Conservation (phyloP, 768 basidiomycete genomes). For the Scleroderma citrinum region DNA sequence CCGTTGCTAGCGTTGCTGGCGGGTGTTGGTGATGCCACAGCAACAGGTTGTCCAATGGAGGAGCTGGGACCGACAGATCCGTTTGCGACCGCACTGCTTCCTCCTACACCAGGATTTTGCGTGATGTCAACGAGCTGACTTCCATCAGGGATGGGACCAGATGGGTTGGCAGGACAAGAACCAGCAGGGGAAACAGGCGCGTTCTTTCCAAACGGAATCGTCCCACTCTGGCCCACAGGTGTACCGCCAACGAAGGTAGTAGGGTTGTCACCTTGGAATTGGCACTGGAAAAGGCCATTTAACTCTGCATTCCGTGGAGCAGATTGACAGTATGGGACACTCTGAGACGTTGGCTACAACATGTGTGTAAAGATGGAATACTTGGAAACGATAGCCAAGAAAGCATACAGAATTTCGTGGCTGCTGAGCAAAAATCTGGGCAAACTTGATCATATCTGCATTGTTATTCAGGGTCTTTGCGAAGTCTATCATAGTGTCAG, state of each 20-base stretch:
- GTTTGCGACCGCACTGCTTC: neutral
- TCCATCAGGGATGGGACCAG: slow-evolving; percentile 46
- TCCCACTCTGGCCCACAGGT: slow-evolving; percentile 39
- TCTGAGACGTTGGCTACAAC: slow-evolving; percentile 35
- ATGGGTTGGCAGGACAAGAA: slow-evolving; percentile 44
- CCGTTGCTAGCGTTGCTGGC: neutral
- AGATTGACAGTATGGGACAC: slow-evolving; percentile 49
- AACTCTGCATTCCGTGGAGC: slow-evolving; percentile 48
- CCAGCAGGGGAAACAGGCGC: slow-evolving; percentile 39
- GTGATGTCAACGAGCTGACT: slow-evolving; percentile 34
- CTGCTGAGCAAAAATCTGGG: slow-evolving; percentile 54
- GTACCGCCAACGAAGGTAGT: slow-evolving; percentile 40
- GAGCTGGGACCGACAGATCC: neutral
- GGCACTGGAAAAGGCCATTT: slow-evolving; percentile 53
- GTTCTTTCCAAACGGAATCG: slow-evolving; percentile 46
- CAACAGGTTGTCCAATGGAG: neutral
- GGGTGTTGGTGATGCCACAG: neutral
- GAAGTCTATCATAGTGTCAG: slow-evolving; percentile 46
- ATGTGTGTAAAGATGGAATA: neutral
- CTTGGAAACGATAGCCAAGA: slow-evolving; percentile 1
- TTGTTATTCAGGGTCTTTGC: slow-evolving; percentile 40
- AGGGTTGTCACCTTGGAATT: slow-evolving; percentile 43
- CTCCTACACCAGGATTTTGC: slow-evolving; percentile 29
- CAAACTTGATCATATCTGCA: slow-evolving; percentile 41
- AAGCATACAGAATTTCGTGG: slow-evolving; percentile 46